Conservation (phyloP, 257 asterid genomes). For the Apocynum venetum region DNA sequence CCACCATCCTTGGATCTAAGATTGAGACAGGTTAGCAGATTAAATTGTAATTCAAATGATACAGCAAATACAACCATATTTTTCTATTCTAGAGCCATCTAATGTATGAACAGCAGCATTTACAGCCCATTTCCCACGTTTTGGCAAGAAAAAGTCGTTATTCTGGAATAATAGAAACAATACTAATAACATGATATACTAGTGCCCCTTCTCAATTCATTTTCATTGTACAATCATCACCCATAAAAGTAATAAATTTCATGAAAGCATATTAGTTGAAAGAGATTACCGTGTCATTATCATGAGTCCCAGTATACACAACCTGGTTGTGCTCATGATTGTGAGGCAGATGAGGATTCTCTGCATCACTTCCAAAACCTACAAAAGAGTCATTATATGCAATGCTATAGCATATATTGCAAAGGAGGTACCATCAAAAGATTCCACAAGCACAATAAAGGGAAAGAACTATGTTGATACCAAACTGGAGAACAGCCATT, state of each 20-base stretch:
- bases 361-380: constrained; percentile 98
- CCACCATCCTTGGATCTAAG: constrained; percentile 96
- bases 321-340: constrained; percentile 94
- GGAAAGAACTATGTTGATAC: constrained; percentile 34
- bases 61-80: neutral
- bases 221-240: neutral
- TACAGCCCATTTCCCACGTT: neutral
- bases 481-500: constrained; percentile 99
- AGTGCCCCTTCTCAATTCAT: neutral
- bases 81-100: neutral
- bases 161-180: neutral
- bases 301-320: constrained; percentile 98
- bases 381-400: neutral
- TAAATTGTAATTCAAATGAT: neutral
- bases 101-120: neutral
- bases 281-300: constrained; percentile 81
- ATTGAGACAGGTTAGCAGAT: constrained; percentile 2
- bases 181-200: neutral
- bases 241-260: neutral
- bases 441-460: neutral
- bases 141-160: neutral
- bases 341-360: constrained; percentile 93
- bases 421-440: neutral
- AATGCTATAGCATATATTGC: neutral
- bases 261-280: neutral